Percentiles rank a stretch among this genome's conserved stretches.
Evolutionary conservation across 2,329 filamentous ascomycete species (phyloP).

Genomic region (Fusarium foetens): DNA sequence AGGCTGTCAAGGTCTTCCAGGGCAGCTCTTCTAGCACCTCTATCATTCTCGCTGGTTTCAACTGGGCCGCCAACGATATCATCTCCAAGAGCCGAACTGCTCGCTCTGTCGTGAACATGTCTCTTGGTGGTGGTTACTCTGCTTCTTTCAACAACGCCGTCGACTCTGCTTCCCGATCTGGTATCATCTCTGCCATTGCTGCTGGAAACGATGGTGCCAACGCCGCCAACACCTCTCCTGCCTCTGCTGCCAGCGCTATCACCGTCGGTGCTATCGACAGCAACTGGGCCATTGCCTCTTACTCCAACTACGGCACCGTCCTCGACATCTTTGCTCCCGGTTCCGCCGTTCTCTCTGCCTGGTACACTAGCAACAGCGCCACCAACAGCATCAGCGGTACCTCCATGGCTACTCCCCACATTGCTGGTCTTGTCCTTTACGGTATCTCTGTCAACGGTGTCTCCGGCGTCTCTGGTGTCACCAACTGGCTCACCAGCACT

Average conservation of each 20-base stretch:
- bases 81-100: slow-evolving; percentile 51
- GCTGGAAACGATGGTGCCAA: slow-evolving; percentile 61
- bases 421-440: slow-evolving; percentile 65
- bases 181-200: slow-evolving; percentile 64
- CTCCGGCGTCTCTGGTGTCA: slow-evolving; percentile 51
- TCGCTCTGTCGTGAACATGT: slow-evolving; percentile 64
- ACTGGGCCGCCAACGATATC: slow-evolving; percentile 59
- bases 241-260: slow-evolving; percentile 47
- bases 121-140: slow-evolving; percentile 61
- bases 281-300: slow-evolving; percentile 54
- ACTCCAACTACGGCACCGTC: slow-evolving; percentile 61
- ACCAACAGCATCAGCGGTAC: slow-evolving; percentile 66
- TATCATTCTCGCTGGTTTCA: slow-evolving; percentile 49
- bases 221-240: slow-evolving; percentile 45
- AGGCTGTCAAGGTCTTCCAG: slow-evolving; percentile 60
- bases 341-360: slow-evolving; percentile 58
- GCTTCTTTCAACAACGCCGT: slow-evolving; percentile 61
- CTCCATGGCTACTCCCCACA: slow-evolving; percentile 72
- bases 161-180: slow-evolving; percentile 54
- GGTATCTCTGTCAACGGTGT: slow-evolving; percentile 57
- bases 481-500: slow-evolving; percentile 54
- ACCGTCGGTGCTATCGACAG: slow-evolving; percentile 52
- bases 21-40: slow-evolving; percentile 42
- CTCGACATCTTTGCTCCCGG: slow-evolving; percentile 66
- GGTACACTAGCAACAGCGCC: slow-evolving; percentile 56